These are phyloP conservation scores for Marchantia polymorpha DNA, from an alignment of 225 moss, liverwort and hornwort genomes.

Conservation along the genomic window DNA sequence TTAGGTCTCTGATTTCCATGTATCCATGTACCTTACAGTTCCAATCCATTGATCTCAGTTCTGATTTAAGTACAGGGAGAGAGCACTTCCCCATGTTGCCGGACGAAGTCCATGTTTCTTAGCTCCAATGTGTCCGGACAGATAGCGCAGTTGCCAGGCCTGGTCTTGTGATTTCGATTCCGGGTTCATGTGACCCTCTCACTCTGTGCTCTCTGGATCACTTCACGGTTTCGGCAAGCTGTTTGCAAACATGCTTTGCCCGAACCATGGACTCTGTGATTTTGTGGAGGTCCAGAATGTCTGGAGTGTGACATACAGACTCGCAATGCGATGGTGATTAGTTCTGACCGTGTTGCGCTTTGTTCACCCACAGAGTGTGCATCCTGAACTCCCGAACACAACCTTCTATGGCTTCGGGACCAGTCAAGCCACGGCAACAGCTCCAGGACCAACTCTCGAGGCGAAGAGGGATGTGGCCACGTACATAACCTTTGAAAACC, in stretches of 20 bases:
- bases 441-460: conserved; percentile 6
- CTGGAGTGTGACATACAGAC: neutral
- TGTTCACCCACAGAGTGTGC: conserved; percentile 15
- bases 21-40: neutral
- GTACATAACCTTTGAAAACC: neutral
- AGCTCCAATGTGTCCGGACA: neutral
- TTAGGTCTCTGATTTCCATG: neutral
- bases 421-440: conserved; percentile 6
- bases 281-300: neutral
- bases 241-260: neutral
- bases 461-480: neutral
- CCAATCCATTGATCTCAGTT: too few relatives aligned
- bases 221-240: neutral
- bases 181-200: too few relatives aligned
- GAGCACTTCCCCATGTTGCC: too few relatives aligned
- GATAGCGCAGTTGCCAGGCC: neutral
- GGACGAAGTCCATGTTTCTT: too few relatives aligned
- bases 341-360: neutral
- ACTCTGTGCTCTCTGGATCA: too few relatives aligned
- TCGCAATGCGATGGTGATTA: neutral
- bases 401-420: conserved; percentile 7
- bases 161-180: neutral
- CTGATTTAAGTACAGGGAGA: too few relatives aligned
- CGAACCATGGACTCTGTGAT: neutral
- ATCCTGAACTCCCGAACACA: conserved; percentile 4